A percentile compares a stretch with the other conserved stretches of the same genome.
These are phyloP conservation scores for Pseudogymnoascus sp. DNA, from an alignment of 2,329 filamentous ascomycete genomes.

Conservation along the genomic window DNA sequence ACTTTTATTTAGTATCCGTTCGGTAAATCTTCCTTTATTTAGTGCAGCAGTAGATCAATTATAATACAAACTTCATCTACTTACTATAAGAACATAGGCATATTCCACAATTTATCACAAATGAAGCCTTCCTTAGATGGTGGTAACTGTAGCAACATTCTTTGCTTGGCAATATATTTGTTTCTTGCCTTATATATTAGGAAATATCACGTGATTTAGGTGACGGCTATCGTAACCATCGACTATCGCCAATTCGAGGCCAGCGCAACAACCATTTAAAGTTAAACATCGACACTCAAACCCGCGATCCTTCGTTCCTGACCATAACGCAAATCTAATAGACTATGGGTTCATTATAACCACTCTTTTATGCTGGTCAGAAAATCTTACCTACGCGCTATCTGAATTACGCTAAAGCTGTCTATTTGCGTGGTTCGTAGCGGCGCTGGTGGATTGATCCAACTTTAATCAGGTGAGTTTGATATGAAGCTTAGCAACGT, in stretches of 20 bases:
- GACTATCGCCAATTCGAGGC: slow-evolving; percentile 3
- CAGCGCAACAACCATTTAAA: not conserved
- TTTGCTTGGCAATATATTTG: not conserved
- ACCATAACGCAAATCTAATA: not conserved
- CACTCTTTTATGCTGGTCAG: not conserved
- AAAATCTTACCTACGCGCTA: not conserved
- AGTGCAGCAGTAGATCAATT: not conserved
- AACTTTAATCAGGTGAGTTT: not conserved
- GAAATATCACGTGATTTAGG: not conserved
- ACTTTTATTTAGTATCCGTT: not conserved
- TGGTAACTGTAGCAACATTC: slow-evolving; percentile 5
- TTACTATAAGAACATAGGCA: not conserved
- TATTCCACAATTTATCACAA: not conserved
- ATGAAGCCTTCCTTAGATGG: not conserved
- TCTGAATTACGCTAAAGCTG: not conserved
- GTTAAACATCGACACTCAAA: not conserved
- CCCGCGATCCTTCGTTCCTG: not conserved
- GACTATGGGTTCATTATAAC: not conserved
- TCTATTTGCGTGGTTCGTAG: not conserved
- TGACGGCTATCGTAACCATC: not conserved
- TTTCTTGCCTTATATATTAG: not conserved
- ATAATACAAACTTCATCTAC: not conserved
- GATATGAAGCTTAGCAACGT: not conserved
- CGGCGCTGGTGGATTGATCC: not conserved
- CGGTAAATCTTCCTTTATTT: not conserved